Evolutionary conservation across 768 basidiomycete genomes (phyloP).

Genomic region (Lentinula lateritia): DNA sequence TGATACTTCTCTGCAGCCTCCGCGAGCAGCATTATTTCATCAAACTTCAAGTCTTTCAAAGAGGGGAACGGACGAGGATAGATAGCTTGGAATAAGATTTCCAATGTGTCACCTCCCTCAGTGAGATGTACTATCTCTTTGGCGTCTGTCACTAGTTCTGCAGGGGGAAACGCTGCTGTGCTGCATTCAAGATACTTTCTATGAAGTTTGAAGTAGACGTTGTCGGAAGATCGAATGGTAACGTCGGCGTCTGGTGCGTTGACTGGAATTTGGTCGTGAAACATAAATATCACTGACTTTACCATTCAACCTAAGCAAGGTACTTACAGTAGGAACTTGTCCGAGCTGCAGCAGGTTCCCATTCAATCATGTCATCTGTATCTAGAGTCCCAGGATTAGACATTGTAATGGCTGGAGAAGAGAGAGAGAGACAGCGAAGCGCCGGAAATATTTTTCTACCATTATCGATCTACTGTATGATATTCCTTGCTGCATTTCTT

Average conservation of each 20-base stretch:
- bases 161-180: neutral
- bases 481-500: too few species aligned
- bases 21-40: neutral
- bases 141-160: neutral
- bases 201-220: neutral
- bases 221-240: neutral
- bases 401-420: too few species aligned
- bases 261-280: neutral
- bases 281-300: neutral
- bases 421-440: too few species aligned
- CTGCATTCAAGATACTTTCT: neutral
- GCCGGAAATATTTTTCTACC: too few species aligned
- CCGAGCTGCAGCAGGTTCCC: too few species aligned
- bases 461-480: too few species aligned
- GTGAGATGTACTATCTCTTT: neutral
- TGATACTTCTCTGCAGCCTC: slow-evolving; percentile 7
- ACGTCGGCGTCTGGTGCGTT: neutral
- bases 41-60: neutral
- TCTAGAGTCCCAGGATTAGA: too few species aligned
- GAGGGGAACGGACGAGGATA: neutral
- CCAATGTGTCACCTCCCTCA: neutral
- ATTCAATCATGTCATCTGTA: too few species aligned
- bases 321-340: too few species aligned
- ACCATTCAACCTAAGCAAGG: too few species aligned
- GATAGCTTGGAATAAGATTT: neutral